These are phyloP conservation scores for Ophidiomyces ophidiicola DNA, from an alignment of 2,329 filamentous ascomycete species.

Conservation along the genomic window DNA sequence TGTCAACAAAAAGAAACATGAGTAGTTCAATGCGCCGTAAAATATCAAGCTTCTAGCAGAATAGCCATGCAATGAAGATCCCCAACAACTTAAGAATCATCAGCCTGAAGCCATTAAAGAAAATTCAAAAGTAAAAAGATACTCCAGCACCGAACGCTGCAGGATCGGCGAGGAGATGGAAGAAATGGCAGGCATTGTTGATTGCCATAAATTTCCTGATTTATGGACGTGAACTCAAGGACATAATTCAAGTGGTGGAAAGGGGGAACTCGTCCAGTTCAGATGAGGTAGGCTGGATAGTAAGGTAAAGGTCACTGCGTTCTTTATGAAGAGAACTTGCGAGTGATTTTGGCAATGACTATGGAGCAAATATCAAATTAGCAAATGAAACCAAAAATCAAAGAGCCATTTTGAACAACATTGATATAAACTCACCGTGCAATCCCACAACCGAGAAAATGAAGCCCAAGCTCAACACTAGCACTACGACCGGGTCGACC, in stretches of 20 bases:
- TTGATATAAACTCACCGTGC: conserved; percentile 58
- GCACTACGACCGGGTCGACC: conserved; percentile 93
- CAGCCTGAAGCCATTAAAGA: neutral
- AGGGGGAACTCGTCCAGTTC: too few relatives aligned
- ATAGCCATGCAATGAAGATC: conserved; percentile 1
- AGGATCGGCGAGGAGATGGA: conserved; percentile 5
- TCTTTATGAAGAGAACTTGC: conserved; percentile 56
- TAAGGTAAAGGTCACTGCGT: too few relatives aligned
- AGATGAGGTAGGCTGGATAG: too few relatives aligned
- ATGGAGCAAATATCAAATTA: conserved; percentile 7
- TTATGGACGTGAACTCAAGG: neutral
- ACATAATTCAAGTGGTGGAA: too few relatives aligned
- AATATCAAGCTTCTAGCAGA: conserved; percentile 1
- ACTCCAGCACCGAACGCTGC: conserved; percentile 2
- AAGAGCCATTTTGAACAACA: too few relatives aligned
- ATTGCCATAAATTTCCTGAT: neutral
- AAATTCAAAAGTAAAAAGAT: conserved; percentile 2
- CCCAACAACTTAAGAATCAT: too few relatives aligned
- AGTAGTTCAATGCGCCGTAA: neutral
- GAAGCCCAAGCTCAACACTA: conserved; percentile 92
- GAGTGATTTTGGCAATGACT: conserved; percentile 94
- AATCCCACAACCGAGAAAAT: conserved; percentile 97
- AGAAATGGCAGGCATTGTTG: neutral
- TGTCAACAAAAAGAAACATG: neutral
- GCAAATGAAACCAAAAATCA: neutral